Evolutionary conservation across 306 rosid species (phyloP), one percentile per base, ranked within the genome.

Genomic region (Mimosa pudica): DNA sequence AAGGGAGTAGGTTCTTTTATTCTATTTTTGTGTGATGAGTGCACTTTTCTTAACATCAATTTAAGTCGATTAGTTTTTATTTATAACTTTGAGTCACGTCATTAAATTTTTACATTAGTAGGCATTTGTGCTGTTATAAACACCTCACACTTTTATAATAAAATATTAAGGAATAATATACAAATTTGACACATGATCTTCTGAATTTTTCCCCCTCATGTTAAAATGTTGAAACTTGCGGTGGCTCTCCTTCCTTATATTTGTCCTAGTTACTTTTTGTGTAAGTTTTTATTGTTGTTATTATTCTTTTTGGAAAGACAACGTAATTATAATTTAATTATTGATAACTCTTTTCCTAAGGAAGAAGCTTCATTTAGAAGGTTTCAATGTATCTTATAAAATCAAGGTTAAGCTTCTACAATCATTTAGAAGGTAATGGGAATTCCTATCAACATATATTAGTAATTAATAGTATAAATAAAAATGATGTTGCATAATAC

Each of bases 51-150:
- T 30, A 12, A 12, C 17, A 35, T 38, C 10, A 18, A 48, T 1
- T 46, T 51, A n/a, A 10, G 41, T 12, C 75, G 41, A 62, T 55
- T 48, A 20, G 14, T 47, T 16, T 76, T 14, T 32, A 11, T 54
- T 17, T 68, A 67, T 58, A 68, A 78, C 60, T 78, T 55, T 70
- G 44, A 16, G 44, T 11, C 0, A 6, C 32, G n/a, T 4, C 46
- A 44, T 42, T 68, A 16, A 24, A 69, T 69, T n/a, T n/a, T 69
- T 52, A 46, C 58, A 36, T 57, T 51, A 44, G 55, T 38, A 30
- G 57, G 75, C 41, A 33, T 52, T 77, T 72, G 58, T 72, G 47
- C 58, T 72, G 75, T 77, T 82, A 64, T 63, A 70, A 46, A 35
- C 36, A 36, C 47, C n/a, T 32, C 62, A 69, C 55, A 3, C 47